phyloP scores from a whole-genome alignment of 768 basidiomycete genomes.

The Leccinum aurantiacum region DNA sequence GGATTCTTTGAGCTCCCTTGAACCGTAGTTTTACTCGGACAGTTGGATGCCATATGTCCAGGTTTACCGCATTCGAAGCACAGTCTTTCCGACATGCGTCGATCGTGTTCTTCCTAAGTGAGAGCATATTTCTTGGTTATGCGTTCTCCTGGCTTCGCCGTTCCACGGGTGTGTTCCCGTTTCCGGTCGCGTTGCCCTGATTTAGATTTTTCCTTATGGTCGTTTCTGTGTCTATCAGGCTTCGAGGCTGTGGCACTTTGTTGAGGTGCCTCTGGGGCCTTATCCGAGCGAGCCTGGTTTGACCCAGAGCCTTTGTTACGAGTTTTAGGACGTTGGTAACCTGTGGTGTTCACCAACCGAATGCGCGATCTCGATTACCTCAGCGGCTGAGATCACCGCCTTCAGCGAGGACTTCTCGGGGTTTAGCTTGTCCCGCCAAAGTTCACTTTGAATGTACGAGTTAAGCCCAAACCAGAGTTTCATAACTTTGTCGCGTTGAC shows the following conservation, averaged over 20 bases:
- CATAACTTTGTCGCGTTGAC: neutral
- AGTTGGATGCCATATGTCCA: neutral
- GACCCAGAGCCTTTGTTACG: neutral
- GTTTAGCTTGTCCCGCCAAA: neutral
- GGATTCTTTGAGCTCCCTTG: neutral
- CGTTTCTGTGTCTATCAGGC: too few species aligned
- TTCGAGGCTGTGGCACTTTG: too few species aligned
- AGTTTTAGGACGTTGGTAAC: neutral
- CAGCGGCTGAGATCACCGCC: neutral
- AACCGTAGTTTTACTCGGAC: neutral
- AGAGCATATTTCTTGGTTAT: neutral
- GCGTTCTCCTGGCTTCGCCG: neutral
- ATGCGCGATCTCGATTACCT: neutral
- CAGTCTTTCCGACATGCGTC: neutral
- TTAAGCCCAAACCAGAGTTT: neutral
- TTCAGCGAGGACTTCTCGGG: neutral
- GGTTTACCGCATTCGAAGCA: neutral
- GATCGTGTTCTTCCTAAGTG: neutral
- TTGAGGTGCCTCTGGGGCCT: neutral
- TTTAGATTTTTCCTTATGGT: too few species aligned
- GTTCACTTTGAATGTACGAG: neutral
- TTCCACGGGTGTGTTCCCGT: neutral
- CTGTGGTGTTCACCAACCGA: neutral
- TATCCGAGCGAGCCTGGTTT: neutral
- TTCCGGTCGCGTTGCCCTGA: neutral